Conservation (phyloP, 2,329 filamentous ascomycete genomes). For the Ambrosiella beaveri region DNA sequence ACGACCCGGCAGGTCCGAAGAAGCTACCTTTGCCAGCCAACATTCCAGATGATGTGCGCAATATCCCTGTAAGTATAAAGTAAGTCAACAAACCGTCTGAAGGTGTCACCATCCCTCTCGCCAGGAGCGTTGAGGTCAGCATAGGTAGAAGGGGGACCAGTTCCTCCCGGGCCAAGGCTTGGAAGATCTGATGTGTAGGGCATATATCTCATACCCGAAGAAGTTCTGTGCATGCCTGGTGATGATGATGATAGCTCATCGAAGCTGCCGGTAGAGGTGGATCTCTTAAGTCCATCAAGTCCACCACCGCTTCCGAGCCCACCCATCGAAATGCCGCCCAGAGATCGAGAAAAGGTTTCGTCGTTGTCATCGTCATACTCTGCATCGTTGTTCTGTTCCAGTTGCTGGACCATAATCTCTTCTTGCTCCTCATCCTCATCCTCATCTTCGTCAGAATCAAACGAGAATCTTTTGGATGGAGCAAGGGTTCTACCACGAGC, state of each 20-base stretch:
- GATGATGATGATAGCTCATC: slow-evolving; percentile 23
- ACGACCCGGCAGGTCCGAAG: slow-evolving; percentile 4
- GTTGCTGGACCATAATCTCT: not conserved
- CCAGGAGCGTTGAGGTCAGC: too few relatives aligned
- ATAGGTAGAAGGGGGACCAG: too few relatives aligned
- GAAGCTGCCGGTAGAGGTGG: slow-evolving; percentile 32
- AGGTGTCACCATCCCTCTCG: not conserved
- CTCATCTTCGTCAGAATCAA: slow-evolving; percentile 14
- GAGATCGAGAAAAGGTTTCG: slow-evolving; percentile 5
- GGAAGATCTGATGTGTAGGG: too few relatives aligned
- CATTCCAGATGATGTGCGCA: slow-evolving; percentile 55
- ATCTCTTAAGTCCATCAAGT: slow-evolving; percentile 25
- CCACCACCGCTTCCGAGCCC: not conserved
- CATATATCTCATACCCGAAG: slow-evolving; percentile 53
- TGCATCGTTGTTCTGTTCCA: not conserved
- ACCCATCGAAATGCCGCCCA: slow-evolving; percentile 5
- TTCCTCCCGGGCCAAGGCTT: too few relatives aligned
- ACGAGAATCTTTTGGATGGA: slow-evolving; percentile 6
- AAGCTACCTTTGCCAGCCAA: slow-evolving; percentile 40
- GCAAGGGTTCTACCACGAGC: slow-evolving; percentile 15
- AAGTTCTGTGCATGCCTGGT: slow-evolving; percentile 54
- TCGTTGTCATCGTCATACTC: slow-evolving; percentile 19
- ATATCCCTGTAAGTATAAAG: slow-evolving; percentile 57
- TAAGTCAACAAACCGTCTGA: slow-evolving; percentile 68
- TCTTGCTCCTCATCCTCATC: slow-evolving; percentile 4